A percentile compares a stretch with the other conserved stretches of the same genome.
These are phyloP conservation scores for Alternaria solani DNA, from an alignment of 2,329 filamentous ascomycete genomes.

Conservation along the genomic window DNA sequence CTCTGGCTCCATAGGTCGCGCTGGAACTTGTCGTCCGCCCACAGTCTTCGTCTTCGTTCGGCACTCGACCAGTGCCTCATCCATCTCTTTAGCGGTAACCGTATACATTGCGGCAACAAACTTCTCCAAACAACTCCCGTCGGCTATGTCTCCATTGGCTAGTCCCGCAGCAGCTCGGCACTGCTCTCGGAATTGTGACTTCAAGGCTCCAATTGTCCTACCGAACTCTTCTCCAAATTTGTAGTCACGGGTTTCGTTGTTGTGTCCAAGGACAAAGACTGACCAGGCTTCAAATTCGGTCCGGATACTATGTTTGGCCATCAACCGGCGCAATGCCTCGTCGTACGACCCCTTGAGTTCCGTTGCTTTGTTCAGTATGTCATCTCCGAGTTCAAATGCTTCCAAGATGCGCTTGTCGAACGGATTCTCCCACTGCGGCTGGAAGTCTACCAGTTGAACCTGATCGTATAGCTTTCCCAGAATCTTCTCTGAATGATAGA, in stretches of 20 bases:
- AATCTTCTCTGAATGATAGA: constrained; percentile 74
- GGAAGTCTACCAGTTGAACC: constrained; percentile 73
- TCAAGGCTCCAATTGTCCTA: constrained; percentile 70
- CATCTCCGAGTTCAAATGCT: constrained; percentile 64
- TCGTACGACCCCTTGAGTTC: constrained; percentile 82
- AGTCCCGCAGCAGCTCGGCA: constrained; percentile 71
- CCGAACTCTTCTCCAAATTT: constrained; percentile 87
- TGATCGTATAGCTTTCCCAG: constrained; percentile 85
- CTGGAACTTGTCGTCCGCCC: constrained; percentile 50
- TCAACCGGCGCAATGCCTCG: constrained; percentile 74
- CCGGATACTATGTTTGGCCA: constrained; percentile 82
- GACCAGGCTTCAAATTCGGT: constrained; percentile 95
- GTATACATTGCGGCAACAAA: constrained; percentile 90
- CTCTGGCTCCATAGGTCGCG: constrained; percentile 53
- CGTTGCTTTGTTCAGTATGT: constrained; percentile 66
- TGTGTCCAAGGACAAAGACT: constrained; percentile 80
- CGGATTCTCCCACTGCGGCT: constrained; percentile 71
- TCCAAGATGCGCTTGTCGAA: constrained; percentile 81
- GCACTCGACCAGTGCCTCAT: constrained; percentile 64
- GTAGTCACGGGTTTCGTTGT: constrained; percentile 77
- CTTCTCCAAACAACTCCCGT: constrained; percentile 63
- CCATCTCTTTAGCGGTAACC: constrained; percentile 76
- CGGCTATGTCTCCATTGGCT: constrained; percentile 30
- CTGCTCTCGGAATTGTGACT: constrained; percentile 70
- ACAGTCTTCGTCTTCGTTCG: constrained; percentile 47